Conservation (phyloP, 768 basidiomycete species). For the Russula sp. region DNA sequence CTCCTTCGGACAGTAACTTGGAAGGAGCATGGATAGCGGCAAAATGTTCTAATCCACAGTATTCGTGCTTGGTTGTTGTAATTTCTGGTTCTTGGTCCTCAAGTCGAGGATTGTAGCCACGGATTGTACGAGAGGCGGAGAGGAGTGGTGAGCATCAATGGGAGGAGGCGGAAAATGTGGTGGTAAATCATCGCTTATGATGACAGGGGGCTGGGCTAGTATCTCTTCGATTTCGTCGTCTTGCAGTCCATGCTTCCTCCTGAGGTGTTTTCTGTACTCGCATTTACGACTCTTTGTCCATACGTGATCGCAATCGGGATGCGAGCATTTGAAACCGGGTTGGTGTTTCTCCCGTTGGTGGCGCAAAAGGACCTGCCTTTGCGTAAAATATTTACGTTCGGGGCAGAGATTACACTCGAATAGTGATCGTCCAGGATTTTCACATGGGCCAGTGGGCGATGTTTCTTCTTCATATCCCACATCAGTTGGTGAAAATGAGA, state of each 20-base stretch:
- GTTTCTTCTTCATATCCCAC: too few relatives aligned
- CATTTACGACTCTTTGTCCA: not conserved
- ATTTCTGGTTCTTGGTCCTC: too few relatives aligned
- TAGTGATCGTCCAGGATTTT: too few relatives aligned
- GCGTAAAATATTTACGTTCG: not conserved
- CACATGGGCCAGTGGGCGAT: too few relatives aligned
- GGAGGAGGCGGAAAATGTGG: not conserved
- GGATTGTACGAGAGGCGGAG: too few relatives aligned
- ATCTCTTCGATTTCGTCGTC: not conserved
- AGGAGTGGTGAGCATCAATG: not conserved
- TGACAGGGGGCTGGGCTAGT: not conserved
- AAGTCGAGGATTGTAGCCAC: too few relatives aligned
- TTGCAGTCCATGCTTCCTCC: not conserved
- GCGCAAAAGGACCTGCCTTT: not conserved
- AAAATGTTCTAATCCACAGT: too few relatives aligned
- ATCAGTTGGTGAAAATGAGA: too few relatives aligned
- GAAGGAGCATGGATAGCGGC: too few relatives aligned
- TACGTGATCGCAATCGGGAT: not conserved
- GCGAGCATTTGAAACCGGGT: not conserved
- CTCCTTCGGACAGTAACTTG: too few relatives aligned
- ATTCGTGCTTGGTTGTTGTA: too few relatives aligned
- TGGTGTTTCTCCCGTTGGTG: constrained; percentile 2
- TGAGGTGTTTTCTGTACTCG: not conserved
- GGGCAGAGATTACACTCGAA: too few relatives aligned
- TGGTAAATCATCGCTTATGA: not conserved